phyloP scores from a whole-genome alignment of 176 grass and related monocot genomes.

The Oryza rufipogon region DNA sequence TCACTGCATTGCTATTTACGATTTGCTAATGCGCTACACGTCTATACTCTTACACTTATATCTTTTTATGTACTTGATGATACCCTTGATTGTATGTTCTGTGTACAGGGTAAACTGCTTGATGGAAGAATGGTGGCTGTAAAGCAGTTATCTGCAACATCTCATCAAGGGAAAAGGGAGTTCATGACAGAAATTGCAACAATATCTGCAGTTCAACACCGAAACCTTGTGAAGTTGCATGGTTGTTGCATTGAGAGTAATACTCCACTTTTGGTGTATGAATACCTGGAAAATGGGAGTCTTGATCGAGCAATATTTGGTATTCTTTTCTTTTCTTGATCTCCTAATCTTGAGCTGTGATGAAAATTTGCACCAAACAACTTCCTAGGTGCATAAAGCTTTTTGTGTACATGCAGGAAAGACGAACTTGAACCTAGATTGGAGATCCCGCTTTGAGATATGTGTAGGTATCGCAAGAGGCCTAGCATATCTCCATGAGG shows the following conservation, averaged over 20 bases:
- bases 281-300: conserved; percentile 64
- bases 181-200: conserved; percentile 61
- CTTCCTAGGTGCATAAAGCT: not conserved
- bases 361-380: not conserved
- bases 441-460: conserved; percentile 58
- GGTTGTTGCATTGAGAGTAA: conserved; percentile 67
- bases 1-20: too few relatives aligned
- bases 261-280: conserved; percentile 58
- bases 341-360: not conserved
- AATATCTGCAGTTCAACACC: conserved; percentile 44
- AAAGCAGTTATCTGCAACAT: conserved; percentile 52
- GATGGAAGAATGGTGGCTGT: conserved; percentile 60
- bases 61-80: too few relatives aligned
- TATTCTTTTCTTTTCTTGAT: not conserved
- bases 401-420: conserved; percentile 31
- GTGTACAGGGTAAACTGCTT: conserved; percentile 29
- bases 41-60: too few relatives aligned
- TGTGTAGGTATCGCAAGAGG: conserved; percentile 57
- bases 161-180: conserved; percentile 55
- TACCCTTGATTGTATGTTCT: too few relatives aligned
- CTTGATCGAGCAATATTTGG: conserved; percentile 73
- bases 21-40: too few relatives aligned
- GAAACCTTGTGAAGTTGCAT: conserved; percentile 52
- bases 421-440: conserved; percentile 44
- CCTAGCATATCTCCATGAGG: conserved; percentile 65